A percentile compares a stretch with the other conserved stretches of the same genome.
phyloP scores from a whole-genome alignment of 495 filamentous ascomycete genomes.

The Hypomontagnella submonticulosa region DNA sequence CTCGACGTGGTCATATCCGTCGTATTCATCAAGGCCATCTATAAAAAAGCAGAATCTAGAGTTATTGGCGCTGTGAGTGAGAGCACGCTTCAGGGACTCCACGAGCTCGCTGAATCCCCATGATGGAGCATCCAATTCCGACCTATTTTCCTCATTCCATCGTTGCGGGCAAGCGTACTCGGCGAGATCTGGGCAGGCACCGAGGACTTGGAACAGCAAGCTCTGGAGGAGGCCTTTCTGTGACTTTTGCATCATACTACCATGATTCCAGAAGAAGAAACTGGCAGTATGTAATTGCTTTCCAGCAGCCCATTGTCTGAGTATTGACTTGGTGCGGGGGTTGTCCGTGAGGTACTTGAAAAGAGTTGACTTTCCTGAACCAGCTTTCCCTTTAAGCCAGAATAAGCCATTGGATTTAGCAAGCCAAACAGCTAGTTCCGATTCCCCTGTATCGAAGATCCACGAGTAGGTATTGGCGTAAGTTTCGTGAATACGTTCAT shows the following conservation, averaged over 20 bases:
- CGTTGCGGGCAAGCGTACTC: constrained; percentile 17
- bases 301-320: constrained; percentile 43
- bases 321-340: constrained; percentile 23
- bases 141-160: constrained; percentile 2
- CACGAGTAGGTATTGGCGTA: constrained; percentile 3
- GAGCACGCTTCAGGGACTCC: background rate
- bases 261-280: constrained; percentile 59
- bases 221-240: constrained; percentile 42
- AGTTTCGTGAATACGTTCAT: constrained; percentile 8
- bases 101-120: constrained; percentile 8
- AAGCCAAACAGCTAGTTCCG: background rate
- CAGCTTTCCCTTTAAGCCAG: constrained; percentile 22
- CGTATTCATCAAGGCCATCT: constrained; percentile 60
- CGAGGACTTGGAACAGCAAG: constrained; percentile 54
- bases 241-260: constrained; percentile 49
- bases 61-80: background rate
- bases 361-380: constrained; percentile 37
- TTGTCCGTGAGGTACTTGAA: constrained; percentile 27
- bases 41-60: constrained; percentile 59
- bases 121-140: constrained; percentile 1
- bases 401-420: constrained; percentile 1
- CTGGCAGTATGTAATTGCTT: constrained; percentile 40
- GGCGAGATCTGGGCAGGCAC: constrained; percentile 48
- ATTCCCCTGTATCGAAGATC: constrained; percentile 10
- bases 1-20: constrained; percentile 39